Percentiles rank a stretch among this genome's conserved stretches.
These are phyloP conservation scores for Ustilago tritici DNA, from an alignment of 1,284 basidiomycete genomes.

Conservation along the genomic window DNA sequence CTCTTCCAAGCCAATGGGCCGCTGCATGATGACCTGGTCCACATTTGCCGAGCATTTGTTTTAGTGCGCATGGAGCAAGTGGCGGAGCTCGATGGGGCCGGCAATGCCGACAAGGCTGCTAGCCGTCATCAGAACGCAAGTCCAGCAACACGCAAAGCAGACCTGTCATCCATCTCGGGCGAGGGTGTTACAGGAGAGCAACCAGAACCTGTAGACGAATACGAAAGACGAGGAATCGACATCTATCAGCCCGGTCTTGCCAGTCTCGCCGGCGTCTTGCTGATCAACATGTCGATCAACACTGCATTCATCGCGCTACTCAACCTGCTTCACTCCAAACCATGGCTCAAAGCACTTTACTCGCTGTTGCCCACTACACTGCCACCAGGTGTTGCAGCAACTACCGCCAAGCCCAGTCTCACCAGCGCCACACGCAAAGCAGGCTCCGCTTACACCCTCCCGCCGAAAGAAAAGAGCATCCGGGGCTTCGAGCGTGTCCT, in stretches of 20 bases:
- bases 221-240: constrained; percentile 37
- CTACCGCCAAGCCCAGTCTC: background rate
- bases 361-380: constrained; percentile 35
- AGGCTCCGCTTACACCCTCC: constrained; percentile 7
- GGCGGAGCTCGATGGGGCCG: constrained; percentile 32
- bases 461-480: constrained; percentile 42
- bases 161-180: constrained; percentile 8
- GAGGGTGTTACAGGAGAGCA: background rate
- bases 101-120: constrained; percentile 33
- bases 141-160: constrained; percentile 5
- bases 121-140: constrained; percentile 21
- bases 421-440: constrained; percentile 9
- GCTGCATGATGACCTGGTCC: constrained; percentile 85
- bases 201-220: constrained; percentile 21
- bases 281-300: constrained; percentile 82
- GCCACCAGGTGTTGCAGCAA: background rate
- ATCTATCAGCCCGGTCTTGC: constrained; percentile 66
- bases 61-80: constrained; percentile 88
- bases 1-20: constrained; percentile 86
- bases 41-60: constrained; percentile 90
- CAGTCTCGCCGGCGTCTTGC: constrained; percentile 83
- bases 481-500: constrained; percentile 77
- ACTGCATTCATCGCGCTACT: constrained; percentile 86
- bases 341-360: constrained; percentile 64
- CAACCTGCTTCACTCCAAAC: constrained; percentile 75